Conservation (phyloP, 352 stramenopile species). For the Plasmopara viticola region DNA sequence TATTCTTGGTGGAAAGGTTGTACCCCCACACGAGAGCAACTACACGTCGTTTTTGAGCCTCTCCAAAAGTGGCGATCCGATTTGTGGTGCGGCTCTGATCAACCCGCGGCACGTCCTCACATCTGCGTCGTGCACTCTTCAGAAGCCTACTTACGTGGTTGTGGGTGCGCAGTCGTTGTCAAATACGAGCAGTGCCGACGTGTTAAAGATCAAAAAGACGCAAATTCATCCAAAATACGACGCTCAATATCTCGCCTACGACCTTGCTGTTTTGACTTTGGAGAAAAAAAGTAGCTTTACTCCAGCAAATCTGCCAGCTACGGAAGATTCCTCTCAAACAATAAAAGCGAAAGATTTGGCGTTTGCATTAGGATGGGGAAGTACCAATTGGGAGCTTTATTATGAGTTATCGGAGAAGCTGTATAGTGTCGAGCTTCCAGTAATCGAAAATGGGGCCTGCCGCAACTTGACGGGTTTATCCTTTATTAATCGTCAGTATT, state of each 20-base stretch:
- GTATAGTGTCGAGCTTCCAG: not conserved
- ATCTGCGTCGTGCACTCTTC: not conserved
- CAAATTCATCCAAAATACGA: not conserved
- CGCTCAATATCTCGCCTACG: not conserved
- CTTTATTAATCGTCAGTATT: not conserved
- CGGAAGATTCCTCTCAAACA: not conserved
- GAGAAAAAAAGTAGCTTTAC: not conserved
- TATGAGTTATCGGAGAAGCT: not conserved
- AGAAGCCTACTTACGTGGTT: not conserved
- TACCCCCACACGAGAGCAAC: slow-evolving; percentile 3
- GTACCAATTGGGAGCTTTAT: not conserved
- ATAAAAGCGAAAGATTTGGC: not conserved
- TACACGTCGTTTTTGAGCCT: not conserved
- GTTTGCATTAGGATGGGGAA: not conserved
- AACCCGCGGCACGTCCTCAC: not conserved
- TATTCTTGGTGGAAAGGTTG: slow-evolving; percentile 27
- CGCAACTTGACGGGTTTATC: not conserved
- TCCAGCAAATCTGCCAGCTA: not conserved
- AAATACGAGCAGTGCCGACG: not conserved
- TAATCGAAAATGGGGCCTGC: not conserved
- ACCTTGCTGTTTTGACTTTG: not conserved
- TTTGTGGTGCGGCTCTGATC: not conserved
- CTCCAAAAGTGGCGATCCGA: not conserved
- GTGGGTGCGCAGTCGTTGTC: not conserved
- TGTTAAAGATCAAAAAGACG: not conserved